These are phyloP conservation scores for Globisporangium camurandrum DNA, from an alignment of 352 stramenopile genomes.

Conservation along the genomic window DNA sequence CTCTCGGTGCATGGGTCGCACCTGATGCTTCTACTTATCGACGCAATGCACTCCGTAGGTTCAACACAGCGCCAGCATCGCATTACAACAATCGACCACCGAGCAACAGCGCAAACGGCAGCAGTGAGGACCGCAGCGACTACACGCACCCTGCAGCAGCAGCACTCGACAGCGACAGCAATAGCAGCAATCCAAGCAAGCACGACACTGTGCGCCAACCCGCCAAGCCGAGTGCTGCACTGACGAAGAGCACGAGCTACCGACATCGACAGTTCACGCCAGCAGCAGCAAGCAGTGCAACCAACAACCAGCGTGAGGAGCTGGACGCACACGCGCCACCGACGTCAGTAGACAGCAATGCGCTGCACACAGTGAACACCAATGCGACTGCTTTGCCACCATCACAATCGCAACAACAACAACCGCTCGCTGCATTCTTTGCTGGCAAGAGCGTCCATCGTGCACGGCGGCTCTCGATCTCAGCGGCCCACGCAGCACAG, in stretches of 20 bases:
- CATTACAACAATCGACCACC: constrained; percentile 5
- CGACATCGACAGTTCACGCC: constrained; percentile 3
- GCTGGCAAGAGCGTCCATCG: constrained; percentile 11
- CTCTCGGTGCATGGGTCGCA: background rate
- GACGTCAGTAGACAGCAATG: background rate
- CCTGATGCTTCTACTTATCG: constrained; percentile 6
- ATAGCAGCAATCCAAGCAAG: constrained; percentile 1
- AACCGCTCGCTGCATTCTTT: constrained; percentile 20
- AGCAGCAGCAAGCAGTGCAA: constrained; percentile 3
- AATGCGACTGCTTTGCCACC: background rate
- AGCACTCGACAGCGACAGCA: background rate
- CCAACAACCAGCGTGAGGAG: constrained; percentile 14
- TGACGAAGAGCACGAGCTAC: background rate
- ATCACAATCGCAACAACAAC: constrained; percentile 1
- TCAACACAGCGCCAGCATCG: constrained; percentile 16
- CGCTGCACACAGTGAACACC: background rate
- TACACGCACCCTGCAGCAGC: background rate
- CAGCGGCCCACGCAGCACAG: constrained; percentile 12
- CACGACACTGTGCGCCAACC: constrained; percentile 5
- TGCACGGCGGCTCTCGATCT: constrained; percentile 13
- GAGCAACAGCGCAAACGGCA: constrained; percentile 4
- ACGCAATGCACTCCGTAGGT: constrained; percentile 9
- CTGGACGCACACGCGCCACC: background rate
- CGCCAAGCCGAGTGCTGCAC: constrained; percentile 5
- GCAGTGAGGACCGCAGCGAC: background rate